phyloP scores from a whole-genome alignment of 257 asterid species.

The Dorcoceras hygrometricum region DNA sequence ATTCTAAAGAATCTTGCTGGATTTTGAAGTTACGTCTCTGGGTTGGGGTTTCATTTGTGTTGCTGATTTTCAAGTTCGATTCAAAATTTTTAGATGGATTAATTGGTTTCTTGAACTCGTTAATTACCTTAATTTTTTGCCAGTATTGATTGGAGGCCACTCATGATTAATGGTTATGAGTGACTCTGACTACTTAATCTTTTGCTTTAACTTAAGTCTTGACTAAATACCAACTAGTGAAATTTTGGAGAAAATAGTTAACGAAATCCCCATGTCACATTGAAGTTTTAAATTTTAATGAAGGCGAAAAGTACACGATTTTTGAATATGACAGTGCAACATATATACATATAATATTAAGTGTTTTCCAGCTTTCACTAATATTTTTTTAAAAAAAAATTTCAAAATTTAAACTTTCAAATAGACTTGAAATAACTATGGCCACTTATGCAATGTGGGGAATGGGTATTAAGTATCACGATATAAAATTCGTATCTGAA shows the following conservation, averaged over 20 bases:
- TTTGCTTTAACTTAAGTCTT: not conserved
- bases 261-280: too few relatives aligned
- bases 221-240: too few relatives aligned
- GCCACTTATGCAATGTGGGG: slow-evolving; percentile 24
- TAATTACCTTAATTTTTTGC: too few relatives aligned
- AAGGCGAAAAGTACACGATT: not conserved
- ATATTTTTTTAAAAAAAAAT: not conserved
- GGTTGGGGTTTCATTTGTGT: not conserved
- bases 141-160: not conserved
- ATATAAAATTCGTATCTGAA: slow-evolving; percentile 43
- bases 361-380: slow-evolving; percentile 1
- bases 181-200: not conserved
- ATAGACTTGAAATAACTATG: slow-evolving; percentile 8
- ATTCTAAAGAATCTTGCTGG: not conserved
- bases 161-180: not conserved
- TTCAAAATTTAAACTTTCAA: slow-evolving; percentile 9
- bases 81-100: not conserved
- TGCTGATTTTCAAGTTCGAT: not conserved
- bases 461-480: slow-evolving; percentile 23
- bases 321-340: slow-evolving; percentile 25
- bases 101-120: not conserved
- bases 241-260: too few relatives aligned
- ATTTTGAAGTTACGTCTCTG: not conserved
- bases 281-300: not conserved
- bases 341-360: not conserved